Evolutionary conservation across 2,329 filamentous ascomycete genomes (phyloP).

Genomic region (Penicillium frequentans): DNA sequence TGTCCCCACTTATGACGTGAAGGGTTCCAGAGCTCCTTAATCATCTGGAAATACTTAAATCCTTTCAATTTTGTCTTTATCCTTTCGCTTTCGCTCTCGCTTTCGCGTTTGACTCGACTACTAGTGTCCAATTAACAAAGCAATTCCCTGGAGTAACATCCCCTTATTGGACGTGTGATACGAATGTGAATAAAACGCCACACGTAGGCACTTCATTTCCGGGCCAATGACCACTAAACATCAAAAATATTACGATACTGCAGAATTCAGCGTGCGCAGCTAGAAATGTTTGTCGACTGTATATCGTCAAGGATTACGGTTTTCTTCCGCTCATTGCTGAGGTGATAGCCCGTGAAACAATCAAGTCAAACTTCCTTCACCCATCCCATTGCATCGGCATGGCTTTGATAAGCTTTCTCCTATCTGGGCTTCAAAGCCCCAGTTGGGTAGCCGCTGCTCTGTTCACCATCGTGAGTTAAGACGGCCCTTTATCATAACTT

Average conservation of each 20-base stretch:
- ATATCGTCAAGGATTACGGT: too few species aligned
- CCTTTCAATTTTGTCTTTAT: not conserved
- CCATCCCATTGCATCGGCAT: not conserved
- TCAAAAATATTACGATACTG: too few species aligned
- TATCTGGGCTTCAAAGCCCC: not conserved
- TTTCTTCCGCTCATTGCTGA: not conserved
- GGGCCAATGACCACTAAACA: not conserved
- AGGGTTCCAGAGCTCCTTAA: not conserved
- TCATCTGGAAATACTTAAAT: too few species aligned
- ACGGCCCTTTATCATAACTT: not conserved
- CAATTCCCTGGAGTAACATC: not conserved
- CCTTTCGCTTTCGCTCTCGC: not conserved
- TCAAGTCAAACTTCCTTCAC: not conserved
- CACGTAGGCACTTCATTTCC: not conserved
- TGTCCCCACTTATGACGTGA: constrained; percentile 26
- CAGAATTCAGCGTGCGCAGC: too few species aligned
- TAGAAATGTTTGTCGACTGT: not conserved
- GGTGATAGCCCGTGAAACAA: not conserved
- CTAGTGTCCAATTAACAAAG: not conserved
- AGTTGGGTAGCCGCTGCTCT: not conserved
- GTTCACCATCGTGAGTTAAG: not conserved
- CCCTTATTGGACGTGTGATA: not conserved
- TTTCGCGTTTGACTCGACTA: not conserved
- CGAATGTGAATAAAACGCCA: not conserved
- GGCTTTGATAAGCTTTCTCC: not conserved